phyloP scores from a whole-genome alignment of 495 filamentous ascomycete genomes.

The Bacidia rubella region DNA sequence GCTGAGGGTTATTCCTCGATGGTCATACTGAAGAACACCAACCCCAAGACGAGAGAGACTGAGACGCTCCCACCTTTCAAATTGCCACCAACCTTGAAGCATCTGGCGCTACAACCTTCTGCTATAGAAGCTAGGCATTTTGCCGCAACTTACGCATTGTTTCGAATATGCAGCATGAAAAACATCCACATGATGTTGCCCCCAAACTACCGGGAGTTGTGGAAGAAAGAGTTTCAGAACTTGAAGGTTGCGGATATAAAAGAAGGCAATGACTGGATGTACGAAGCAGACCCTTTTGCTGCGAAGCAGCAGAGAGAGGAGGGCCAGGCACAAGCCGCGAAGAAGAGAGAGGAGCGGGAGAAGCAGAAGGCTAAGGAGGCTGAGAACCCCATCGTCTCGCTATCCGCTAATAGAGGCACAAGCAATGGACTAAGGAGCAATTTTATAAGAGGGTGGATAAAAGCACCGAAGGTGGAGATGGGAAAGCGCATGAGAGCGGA shows the following conservation, averaged over 20 bases:
- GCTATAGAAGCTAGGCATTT: constrained; percentile 85
- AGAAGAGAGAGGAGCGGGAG: constrained; percentile 47
- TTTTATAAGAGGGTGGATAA: constrained; percentile 62
- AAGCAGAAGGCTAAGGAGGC: constrained; percentile 48
- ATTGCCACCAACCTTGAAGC: constrained; percentile 57
- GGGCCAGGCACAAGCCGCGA: constrained; percentile 53
- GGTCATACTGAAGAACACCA: constrained; percentile 62
- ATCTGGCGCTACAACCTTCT: constrained; percentile 54
- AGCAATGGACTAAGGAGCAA: constrained; percentile 10
- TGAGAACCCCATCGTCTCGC: constrained; percentile 35
- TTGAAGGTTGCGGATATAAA: constrained; percentile 65
- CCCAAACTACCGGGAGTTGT: constrained; percentile 73
- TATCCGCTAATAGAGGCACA: constrained; percentile 25
- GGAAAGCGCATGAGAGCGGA: constrained; percentile 59
- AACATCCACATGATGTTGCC: constrained; percentile 90
- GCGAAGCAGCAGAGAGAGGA: constrained; percentile 66
- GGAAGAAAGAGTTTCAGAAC: constrained; percentile 71
- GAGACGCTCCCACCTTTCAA: constrained; percentile 65
- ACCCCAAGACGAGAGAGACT: constrained; percentile 70
- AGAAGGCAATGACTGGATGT: constrained; percentile 76
- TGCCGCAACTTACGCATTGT: constrained; percentile 79
- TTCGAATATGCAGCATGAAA: constrained; percentile 82
- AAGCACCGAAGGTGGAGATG: constrained; percentile 84
- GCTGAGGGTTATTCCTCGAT: constrained; percentile 58
- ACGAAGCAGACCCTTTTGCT: constrained; percentile 87